Evolutionary conservation across 164 flowering plant genomes (phyloP).

Genomic region (Vitis cinerea): DNA sequence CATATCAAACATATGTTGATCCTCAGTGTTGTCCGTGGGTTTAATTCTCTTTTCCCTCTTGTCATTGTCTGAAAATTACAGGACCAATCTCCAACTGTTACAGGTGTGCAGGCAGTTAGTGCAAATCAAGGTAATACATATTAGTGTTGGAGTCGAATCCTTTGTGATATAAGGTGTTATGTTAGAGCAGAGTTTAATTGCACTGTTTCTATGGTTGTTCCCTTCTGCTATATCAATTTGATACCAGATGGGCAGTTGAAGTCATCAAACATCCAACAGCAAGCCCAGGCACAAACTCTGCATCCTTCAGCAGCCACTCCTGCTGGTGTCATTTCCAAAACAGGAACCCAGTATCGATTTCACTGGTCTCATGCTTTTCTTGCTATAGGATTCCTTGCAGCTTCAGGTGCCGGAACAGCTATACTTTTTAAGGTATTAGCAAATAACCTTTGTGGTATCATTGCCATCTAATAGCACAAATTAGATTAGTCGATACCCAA

Average conservation of each 20-base stretch:
- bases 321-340: constrained; percentile 34
- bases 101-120: constrained; percentile 41
- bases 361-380: constrained; percentile 81
- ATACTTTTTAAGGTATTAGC: constrained; percentile 70
- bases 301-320: constrained; percentile 61
- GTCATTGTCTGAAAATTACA: constrained; percentile 23
- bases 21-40: not conserved
- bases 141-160: not conserved
- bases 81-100: constrained; percentile 67
- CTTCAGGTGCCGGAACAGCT: constrained; percentile 90
- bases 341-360: constrained; percentile 40
- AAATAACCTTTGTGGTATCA: not conserved
- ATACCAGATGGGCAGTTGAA: constrained; percentile 52
- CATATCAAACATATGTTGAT: not conserved
- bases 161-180: not conserved
- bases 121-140: constrained; percentile 55
- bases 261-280: constrained; percentile 45
- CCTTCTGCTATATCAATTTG: not conserved
- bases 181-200: not conserved
- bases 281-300: constrained; percentile 42
- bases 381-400: constrained; percentile 80
- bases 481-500: no score
- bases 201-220: not conserved
- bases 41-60: not conserved
- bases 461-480: not conserved